Base-by-base conservation (phyloP, 768 basidiomycete species). In the Candolleomyces aberdarensis region DNA sequence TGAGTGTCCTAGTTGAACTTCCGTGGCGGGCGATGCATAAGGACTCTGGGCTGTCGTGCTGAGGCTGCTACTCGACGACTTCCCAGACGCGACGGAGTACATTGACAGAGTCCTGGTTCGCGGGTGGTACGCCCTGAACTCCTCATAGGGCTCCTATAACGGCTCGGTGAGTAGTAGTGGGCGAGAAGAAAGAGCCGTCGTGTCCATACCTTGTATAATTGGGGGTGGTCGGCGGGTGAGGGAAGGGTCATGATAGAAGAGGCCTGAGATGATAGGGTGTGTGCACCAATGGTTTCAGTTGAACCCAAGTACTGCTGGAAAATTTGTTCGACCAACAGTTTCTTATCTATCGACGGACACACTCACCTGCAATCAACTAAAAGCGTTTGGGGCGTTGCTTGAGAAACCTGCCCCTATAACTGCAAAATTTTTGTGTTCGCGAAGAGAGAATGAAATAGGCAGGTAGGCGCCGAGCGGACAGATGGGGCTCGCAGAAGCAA, bases 71-170 rank as follows among this genome's bases (percentile, higher is more conserved):
- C 36, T 39, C 19, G 60, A 61, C 17, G 70, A 72, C 31, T 53
- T 41, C 17, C 63, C 64, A 11, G 72, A 70, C 3, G 70, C 69
- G 1, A 65, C 58, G 7, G 75, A 74, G 60, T 72, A 62, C 7
- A 75, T 61, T 17, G 73, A 75, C 19, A 66, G 56, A 6, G 68
- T 67, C 15, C 72, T 66, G 5, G 68, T 63, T 26, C 72, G 67
- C 22, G 44, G 41, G 15, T 53, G 54, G 22, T 41, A 39, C 9
- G 54, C 39, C 36, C 39, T 41, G 22, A 20, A 56, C 14, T 43
- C 54, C 54, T 22, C 20, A 20, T 19, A 40, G 20, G 29, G n/a
- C 20, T 13, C 20, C 52, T 54, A 36, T 36, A 11, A 36, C 6
- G 8, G 36, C 11, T 36, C 36, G 11, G 36, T 11, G 36, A 36